Base-by-base conservation (phyloP, 2,329 filamentous ascomycete species). In the Trichoderma sp. region DNA sequence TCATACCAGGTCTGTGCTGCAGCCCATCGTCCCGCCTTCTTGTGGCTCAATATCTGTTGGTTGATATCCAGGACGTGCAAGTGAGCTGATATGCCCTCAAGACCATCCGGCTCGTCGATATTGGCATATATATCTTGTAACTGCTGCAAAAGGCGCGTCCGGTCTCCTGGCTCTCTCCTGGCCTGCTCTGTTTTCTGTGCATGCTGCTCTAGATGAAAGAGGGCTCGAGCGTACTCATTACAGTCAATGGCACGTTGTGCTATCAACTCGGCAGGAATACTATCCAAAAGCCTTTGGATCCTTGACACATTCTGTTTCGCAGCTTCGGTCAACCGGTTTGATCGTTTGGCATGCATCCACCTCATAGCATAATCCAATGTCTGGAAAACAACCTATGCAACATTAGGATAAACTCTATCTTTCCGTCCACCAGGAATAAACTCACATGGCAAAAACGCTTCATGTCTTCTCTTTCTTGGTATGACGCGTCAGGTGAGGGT, bases 1-100 rank as follows among this genome's bases (percentile, higher is more conserved):
- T 99, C 94, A 79, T 97, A 98, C 96, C 96, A 99, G 72, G 93
- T 97, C 80, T 98, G 96, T 29, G 94, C 96, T 63, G 95, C 93
- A 19, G 92, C 91, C 94, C 96, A 99, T 71, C 94, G 87, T 4
- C 96, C 96, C 24, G 94, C 92, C 79, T 97, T 98, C 69, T 92
- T 89, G 80, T 99, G 94, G 74, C 96, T 93, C 68, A 97, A 85
- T 37, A 97, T 91, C 77, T 98, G 94, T 77, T 97, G 95, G 70
- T 97, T 92, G 61, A 97, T 91, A 73, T 96, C 92, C n/a, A 98
- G 83, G 13, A 94, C 89, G 70, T 92, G 91, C 3, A 98, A 83
- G 77, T 96, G 92, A 24, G 93, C 89, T 1, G 95, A 97, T 71
- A 99, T 95, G 3, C 96, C 96, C 77, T 98, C 94, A 40, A 99